A percentile compares a stretch with the other conserved stretches of the same genome.
These are phyloP conservation scores for Apiospora malaysiana DNA, from an alignment of 2,329 filamentous ascomycete species.

Conservation along the genomic window DNA sequence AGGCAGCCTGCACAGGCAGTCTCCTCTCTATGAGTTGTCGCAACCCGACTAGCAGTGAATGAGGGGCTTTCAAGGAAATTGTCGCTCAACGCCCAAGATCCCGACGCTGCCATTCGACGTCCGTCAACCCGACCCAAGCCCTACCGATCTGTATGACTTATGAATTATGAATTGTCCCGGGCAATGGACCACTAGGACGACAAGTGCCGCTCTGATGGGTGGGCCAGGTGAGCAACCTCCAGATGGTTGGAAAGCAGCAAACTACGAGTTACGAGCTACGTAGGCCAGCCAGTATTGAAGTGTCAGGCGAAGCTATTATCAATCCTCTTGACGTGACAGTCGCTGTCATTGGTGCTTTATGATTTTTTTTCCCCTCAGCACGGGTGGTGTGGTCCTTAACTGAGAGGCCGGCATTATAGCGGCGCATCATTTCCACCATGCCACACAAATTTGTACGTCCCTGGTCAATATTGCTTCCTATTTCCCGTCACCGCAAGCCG, in stretches of 20 bases:
- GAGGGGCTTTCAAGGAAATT: neutral
- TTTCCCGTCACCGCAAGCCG: slow-evolving; percentile 1
- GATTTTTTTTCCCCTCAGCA: neutral
- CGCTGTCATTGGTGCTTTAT: neutral
- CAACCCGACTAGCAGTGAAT: neutral
- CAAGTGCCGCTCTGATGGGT: slow-evolving; percentile 7
- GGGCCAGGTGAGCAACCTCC: slow-evolving; percentile 5
- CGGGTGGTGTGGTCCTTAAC: neutral
- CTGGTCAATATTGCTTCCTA: slow-evolving; percentile 6
- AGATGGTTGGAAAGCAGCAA: slow-evolving; percentile 9
- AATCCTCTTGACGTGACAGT: slow-evolving; percentile 2
- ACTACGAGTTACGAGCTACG: too few species aligned
- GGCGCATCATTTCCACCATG: slow-evolving; percentile 18
- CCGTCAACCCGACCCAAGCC: slow-evolving; percentile 1
- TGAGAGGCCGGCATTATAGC: neutral
- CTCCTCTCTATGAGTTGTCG: slow-evolving; percentile 4
- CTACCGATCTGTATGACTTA: slow-evolving; percentile 5
- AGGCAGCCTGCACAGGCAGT: slow-evolving; percentile 2
- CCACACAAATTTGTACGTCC: slow-evolving; percentile 13
- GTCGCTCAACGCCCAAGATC: slow-evolving; percentile 6
- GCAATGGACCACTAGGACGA: neutral
- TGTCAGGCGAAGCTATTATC: slow-evolving; percentile 2
- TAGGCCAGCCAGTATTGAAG: neutral
- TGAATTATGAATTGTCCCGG: slow-evolving; percentile 12
- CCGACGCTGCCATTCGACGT: neutral